Evolutionary conservation across 441 rosid genomes (phyloP), one percentile per base, ranked within the genome.

Genomic region (Euphorbia schlechtendalii): DNA sequence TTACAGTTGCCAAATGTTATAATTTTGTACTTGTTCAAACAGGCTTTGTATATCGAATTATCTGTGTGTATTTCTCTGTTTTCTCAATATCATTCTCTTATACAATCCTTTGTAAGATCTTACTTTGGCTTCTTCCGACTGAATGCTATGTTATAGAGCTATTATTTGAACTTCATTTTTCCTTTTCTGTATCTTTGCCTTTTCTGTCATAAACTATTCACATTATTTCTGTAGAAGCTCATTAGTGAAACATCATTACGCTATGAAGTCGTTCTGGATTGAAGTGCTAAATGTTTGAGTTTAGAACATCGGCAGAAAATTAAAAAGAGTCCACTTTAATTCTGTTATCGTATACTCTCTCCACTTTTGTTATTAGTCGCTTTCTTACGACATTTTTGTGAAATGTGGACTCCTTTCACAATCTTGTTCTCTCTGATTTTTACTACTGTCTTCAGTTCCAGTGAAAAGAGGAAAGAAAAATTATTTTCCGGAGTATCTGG

Each of bases 71-170:
- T 21, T 15, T 34, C 25, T 34, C 17, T 51, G 14, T 20, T 54
- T 38, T 61, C 30, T 43, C 34, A 51, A 49, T 15, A 30, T 49
- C 54, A 49, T 45, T 40, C 56, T 28, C 27, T 48, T 52, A 8
- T 4, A 46, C 59, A 12, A 49, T 34, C 49, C 56, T 57, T 51
- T 21, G 48, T 20, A 3, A 48, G 34, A 15, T 48, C 64, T 66
- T 66, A 41, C 62, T 45, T 8, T 57, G 9, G 10, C 57, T 58
- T 58, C 43, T 67, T 59, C 59, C 51, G n/a, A 18, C 1, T 49
- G 28, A 36, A 30, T 20, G 45, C n/a, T 7, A 30, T 17, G 32
- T 12, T 11, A 46, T 27, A 12, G 36, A 61, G 32, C 32, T 41
- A 28, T 48, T 48, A 10, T 11, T 6, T 27, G 15, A 17, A 28